Base-by-base conservation (phyloP, 768 basidiomycete species). In the Daedalea quercina region DNA sequence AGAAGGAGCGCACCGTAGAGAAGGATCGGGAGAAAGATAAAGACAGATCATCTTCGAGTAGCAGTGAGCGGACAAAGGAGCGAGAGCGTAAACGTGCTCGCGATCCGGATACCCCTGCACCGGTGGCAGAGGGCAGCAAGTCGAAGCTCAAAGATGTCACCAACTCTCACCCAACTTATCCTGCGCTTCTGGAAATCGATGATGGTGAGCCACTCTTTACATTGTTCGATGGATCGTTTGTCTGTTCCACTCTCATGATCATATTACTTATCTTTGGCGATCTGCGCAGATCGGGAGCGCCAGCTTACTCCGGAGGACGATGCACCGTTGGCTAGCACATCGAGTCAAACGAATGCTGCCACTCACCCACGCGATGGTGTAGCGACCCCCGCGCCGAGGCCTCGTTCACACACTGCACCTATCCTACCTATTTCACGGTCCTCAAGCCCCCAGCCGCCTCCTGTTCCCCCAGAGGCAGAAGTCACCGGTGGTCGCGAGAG, bases 131-230 rank as follows among this genome's bases (percentile, higher is more conserved):
- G 58, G 70, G 69, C 54, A 67, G 65, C 56, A 73, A 81, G 63
- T 67, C 69, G 47, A 81, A 75, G 66, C 68, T 84, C 53, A 83
- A 81, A 69, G 84, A 85, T 61, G 77, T 84, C 56, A 84, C 82
- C 24, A 84, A 81, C 64, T 77, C 81, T 6, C 76, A 78, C 19
- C 67, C 70, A 54, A 63, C 65, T 35, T 73, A 70, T 49, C 49
- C 61, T 20, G 58, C 55, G 12, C 73, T 40, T 40, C 37, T 40
- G 37, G 37, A 40, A 40, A 40, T 40, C 37, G 37, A 17, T 40
- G 37, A 40, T 19, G 37, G 37, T 40, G 15, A 6, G 37, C 37
- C 3, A 8, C 37, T 40, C 19, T 40, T 17, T 40, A 40, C 37
- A 15, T 17, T 40, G 37, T 40, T 40, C 12, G n/a, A 26, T 23